Percentiles rank a stretch among this genome's conserved stretches.
Conservation (phyloP, 208 protist species). For the Crithidia bombi region DNA sequence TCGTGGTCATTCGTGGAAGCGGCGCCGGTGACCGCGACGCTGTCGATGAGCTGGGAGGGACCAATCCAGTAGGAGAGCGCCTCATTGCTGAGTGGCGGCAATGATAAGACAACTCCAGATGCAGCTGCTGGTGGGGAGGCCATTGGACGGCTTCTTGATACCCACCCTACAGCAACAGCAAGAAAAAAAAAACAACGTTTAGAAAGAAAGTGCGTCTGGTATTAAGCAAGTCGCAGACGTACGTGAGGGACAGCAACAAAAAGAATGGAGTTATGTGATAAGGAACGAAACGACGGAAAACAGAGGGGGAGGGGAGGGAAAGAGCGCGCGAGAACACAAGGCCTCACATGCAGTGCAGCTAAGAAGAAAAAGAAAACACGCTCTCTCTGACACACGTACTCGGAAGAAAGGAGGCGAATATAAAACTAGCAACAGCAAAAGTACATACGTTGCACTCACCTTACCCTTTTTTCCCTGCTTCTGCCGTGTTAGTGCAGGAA, state of each 20-base stretch:
- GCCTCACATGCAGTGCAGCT: too few relatives aligned
- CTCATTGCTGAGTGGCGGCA: conserved; percentile 13
- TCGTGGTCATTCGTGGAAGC: background rate
- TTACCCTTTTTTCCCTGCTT: too few relatives aligned
- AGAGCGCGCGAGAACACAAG: background rate
- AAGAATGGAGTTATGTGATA: too few relatives aligned
- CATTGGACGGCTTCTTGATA: background rate
- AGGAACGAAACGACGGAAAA: background rate
- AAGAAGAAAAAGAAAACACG: too few relatives aligned
- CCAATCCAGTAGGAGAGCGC: conserved; percentile 26
- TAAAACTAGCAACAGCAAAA: too few relatives aligned
- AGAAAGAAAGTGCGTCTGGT: background rate
- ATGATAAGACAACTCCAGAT: background rate
- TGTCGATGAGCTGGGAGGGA: conserved; percentile 21
- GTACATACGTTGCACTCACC: too few relatives aligned
- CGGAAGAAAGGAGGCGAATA: too few relatives aligned
- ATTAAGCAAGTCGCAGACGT: background rate
- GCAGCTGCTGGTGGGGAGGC: background rate
- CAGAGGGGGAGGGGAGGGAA: background rate
- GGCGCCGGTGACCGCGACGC: conserved; percentile 10
- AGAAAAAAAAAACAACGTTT: background rate
- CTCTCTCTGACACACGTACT: too few relatives aligned
- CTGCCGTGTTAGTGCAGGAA: too few relatives aligned
- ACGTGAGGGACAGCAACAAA: too few relatives aligned
- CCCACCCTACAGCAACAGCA: background rate